Conservation (phyloP, 2,329 filamentous ascomycete genomes). For the Malbranchea zuffiana region DNA sequence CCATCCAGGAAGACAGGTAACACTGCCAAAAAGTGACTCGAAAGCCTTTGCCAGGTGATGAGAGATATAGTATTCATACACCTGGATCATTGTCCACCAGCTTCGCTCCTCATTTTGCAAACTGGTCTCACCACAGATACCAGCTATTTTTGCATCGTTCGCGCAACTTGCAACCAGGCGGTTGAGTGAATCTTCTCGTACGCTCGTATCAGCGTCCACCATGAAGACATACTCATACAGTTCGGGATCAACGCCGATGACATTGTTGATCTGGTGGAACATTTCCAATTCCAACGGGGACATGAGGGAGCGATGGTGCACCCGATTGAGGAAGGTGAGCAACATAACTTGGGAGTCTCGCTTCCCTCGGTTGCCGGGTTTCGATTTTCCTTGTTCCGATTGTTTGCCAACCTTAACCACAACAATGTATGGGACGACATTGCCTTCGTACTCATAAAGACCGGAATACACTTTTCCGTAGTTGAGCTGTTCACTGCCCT, state of each 20-base stretch:
- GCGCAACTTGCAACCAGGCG: constrained; percentile 83
- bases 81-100: constrained; percentile 99
- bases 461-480: constrained; percentile 98
- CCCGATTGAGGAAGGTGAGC: constrained; percentile 95
- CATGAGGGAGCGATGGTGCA: constrained; percentile 90
- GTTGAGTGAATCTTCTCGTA: constrained; percentile 84
- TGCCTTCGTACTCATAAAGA: constrained; percentile 93
- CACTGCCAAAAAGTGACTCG: constrained; percentile 92
- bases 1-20: constrained; percentile 98
- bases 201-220: constrained; percentile 95
- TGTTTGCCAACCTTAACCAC: constrained; percentile 96
- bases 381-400: constrained; percentile 78
- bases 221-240: constrained; percentile 95
- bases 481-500: constrained; percentile 84
- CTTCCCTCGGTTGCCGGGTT: constrained; percentile 96
- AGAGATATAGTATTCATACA: constrained; percentile 99
- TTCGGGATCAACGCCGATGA: constrained; percentile 95
- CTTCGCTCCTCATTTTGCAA: constrained; percentile 88
- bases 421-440: constrained; percentile 92
- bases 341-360: constrained; percentile 93
- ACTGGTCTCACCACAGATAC: constrained; percentile 94
- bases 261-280: constrained; percentile 98
- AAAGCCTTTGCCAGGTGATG: constrained; percentile 96
- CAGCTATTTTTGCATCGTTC: constrained; percentile 90
- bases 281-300: constrained; percentile 92